Percentiles rank a stretch among this genome's conserved stretches.
These are phyloP conservation scores for Prunella vulgaris DNA, from an alignment of 257 asterid genomes.

Conservation along the genomic window DNA sequence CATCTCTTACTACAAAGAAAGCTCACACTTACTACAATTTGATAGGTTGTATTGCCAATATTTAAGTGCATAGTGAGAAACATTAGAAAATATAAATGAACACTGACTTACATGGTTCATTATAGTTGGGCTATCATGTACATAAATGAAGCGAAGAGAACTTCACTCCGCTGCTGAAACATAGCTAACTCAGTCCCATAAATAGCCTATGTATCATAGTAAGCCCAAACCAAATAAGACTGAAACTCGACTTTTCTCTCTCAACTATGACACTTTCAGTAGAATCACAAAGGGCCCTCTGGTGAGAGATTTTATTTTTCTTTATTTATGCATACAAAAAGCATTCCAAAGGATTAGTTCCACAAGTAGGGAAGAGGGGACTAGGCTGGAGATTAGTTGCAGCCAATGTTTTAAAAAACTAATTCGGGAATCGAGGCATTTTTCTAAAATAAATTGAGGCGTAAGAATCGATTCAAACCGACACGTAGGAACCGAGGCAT, in stretches of 20 bases:
- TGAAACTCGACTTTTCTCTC: too few species aligned
- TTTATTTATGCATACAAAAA: background rate
- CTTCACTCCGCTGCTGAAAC: background rate
- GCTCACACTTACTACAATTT: background rate
- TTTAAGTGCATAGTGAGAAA: background rate
- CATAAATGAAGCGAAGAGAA: background rate
- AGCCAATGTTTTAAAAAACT: too few species aligned
- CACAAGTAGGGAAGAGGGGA: background rate
- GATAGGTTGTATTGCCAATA: background rate
- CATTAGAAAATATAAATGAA: background rate
- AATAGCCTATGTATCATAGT: too few species aligned
- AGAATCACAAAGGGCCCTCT: too few species aligned
- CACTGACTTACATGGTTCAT: background rate
- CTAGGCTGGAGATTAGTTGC: background rate
- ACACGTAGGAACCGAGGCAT: too few species aligned
- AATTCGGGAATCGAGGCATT: too few species aligned
- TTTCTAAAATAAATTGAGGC: too few species aligned
- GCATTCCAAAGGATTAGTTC: background rate
- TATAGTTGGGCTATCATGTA: background rate
- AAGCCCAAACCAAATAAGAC: too few species aligned
- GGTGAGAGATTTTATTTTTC: background rate
- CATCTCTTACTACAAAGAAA: too few species aligned
- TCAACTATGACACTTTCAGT: too few species aligned
- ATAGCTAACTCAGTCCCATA: background rate
- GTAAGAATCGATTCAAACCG: too few species aligned